phyloP scores from a whole-genome alignment of 192 early-diverging fungal species.

The Paraglomus occultum region DNA sequence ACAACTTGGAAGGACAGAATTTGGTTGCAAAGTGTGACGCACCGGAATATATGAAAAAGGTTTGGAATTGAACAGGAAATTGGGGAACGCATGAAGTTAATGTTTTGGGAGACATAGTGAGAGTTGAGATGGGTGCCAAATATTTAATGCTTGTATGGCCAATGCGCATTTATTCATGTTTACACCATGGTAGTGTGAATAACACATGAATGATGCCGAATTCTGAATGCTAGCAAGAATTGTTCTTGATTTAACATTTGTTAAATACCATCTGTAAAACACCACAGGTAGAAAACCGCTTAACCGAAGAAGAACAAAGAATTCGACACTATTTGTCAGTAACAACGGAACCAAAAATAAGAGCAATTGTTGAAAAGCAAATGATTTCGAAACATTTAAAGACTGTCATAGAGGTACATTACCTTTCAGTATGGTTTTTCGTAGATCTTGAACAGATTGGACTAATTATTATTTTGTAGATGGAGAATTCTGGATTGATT shows the following conservation, averaged over 20 bases:
- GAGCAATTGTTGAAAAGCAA: conserved; percentile 70
- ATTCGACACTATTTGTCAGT: conserved; percentile 65
- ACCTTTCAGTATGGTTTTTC: background rate
- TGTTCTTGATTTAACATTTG: background rate
- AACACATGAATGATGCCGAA: background rate
- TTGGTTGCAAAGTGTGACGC: conserved; percentile 60
- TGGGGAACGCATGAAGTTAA: background rate
- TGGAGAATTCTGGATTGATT: conserved; percentile 75
- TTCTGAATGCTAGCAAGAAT: background rate
- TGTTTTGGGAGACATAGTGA: background rate
- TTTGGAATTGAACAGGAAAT: conserved; percentile 22
- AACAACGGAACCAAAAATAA: conserved; percentile 67
- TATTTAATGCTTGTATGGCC: background rate
- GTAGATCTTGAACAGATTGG: too few species aligned
- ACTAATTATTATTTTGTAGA: conserved; percentile 27
- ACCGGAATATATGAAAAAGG: conserved; percentile 69
- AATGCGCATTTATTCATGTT: background rate
- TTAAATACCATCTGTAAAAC: background rate
- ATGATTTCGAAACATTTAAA: conserved; percentile 71
- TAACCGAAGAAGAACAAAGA: conserved; percentile 78
- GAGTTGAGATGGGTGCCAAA: too few species aligned
- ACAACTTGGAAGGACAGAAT: conserved; percentile 57
- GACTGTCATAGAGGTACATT: conserved; percentile 61
- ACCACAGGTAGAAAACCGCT: conserved; percentile 60
- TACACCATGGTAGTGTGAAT: background rate